Evolutionary conservation across 768 basidiomycete species (phyloP).

Genomic region (Leccinum variicolor): DNA sequence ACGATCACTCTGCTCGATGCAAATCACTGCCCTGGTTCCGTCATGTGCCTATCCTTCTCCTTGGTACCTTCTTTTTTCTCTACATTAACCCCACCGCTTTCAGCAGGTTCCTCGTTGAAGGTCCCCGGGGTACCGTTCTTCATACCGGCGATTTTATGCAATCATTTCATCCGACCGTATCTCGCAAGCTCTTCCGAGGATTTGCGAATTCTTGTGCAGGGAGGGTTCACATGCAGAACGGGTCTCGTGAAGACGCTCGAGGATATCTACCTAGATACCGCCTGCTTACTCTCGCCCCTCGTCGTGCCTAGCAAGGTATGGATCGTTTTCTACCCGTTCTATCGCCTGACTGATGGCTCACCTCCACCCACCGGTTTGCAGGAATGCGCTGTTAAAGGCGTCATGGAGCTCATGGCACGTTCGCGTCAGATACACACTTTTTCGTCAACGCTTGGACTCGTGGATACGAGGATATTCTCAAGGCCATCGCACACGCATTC

Average conservation of each 20-base stretch:
- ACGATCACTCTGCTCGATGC: constrained; percentile 82
- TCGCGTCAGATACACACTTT: constrained; percentile 66
- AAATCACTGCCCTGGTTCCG: constrained; percentile 92
- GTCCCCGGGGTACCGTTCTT: constrained; percentile 65
- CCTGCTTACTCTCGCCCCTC: constrained; percentile 50
- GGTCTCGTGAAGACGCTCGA: constrained; percentile 53
- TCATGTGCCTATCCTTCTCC: constrained; percentile 60
- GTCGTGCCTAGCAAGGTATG: constrained; percentile 60
- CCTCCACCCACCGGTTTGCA: constrained; percentile 25
- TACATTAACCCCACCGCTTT: not conserved
- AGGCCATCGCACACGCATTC: constrained; percentile 68
- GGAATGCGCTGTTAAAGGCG: constrained; percentile 62
- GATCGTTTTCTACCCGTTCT: not conserved
- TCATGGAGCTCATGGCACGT: constrained; percentile 68
- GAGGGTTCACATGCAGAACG: constrained; percentile 18
- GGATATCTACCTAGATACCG: constrained; percentile 83
- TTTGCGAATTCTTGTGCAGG: constrained; percentile 20
- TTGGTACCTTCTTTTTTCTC: not conserved
- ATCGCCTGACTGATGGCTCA: constrained; percentile 1
- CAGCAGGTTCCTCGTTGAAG: constrained; percentile 80
- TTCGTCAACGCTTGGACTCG: constrained; percentile 94
- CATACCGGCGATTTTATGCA: constrained; percentile 88
- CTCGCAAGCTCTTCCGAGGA: constrained; percentile 37
- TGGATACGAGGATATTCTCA: constrained; percentile 92
- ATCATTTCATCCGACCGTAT: constrained; percentile 73